phyloP scores from a whole-genome alignment of 345 rosid species.

The Arabidopsis suecica region DNA sequence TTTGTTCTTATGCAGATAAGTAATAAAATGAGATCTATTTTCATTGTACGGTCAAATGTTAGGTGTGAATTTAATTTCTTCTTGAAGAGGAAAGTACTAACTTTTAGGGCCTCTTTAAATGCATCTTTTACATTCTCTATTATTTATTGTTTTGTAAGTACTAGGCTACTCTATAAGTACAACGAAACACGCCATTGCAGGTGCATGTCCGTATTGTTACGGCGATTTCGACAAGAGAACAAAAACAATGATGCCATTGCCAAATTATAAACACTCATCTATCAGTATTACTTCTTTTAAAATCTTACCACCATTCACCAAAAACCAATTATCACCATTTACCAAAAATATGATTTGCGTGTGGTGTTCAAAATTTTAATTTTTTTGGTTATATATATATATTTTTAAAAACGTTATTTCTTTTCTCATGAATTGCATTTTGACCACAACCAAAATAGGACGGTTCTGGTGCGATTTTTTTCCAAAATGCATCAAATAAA shows the following conservation, averaged over 20 bases:
- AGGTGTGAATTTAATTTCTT: background rate
- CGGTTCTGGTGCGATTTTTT: too few relatives aligned
- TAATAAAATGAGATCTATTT: background rate
- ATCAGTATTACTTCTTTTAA: background rate
- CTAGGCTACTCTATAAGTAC: background rate
- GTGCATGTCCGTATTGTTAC: background rate
- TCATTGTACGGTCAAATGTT: background rate
- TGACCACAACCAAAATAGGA: too few relatives aligned
- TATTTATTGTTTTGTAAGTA: background rate
- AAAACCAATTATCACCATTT: too few relatives aligned
- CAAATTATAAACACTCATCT: background rate
- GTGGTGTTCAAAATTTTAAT: too few relatives aligned
- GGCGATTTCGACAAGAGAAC: background rate
- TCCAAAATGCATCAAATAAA: too few relatives aligned
- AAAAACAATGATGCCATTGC: background rate
- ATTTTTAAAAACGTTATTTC: too few relatives aligned
- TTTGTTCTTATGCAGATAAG: background rate
- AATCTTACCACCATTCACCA: too few relatives aligned
- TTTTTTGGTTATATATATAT: too few relatives aligned
- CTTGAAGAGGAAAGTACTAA: background rate
- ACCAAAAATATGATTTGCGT: too few relatives aligned
- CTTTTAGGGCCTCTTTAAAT: constrained; percentile 6
- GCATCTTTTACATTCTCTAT: background rate
- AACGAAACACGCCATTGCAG: background rate
- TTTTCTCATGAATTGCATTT: too few relatives aligned